phyloP scores from a whole-genome alignment of 2,329 filamentous ascomycete species.

The Helicocarpus griseus region DNA sequence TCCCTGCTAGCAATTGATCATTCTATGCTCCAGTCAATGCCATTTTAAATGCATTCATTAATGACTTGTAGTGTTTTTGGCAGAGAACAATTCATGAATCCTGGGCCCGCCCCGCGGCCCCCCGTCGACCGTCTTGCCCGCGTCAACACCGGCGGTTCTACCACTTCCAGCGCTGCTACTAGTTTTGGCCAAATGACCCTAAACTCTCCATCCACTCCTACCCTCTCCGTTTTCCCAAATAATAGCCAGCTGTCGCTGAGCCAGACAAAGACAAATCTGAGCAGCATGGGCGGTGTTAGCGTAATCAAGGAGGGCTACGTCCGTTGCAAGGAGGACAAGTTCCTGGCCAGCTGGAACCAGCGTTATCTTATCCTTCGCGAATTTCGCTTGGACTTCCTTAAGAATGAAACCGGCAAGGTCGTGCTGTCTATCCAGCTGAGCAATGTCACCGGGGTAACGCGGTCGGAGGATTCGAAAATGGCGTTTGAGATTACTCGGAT shows the following conservation, averaged over 20 bases:
- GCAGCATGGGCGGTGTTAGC: conserved; percentile 57
- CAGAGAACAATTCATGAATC: conserved; percentile 79
- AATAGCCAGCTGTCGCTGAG: conserved; percentile 64
- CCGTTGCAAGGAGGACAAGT: conserved; percentile 66
- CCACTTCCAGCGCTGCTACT: conserved; percentile 59
- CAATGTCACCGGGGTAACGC: conserved; percentile 80
- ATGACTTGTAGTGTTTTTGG: conserved; percentile 45
- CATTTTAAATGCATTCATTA: not conserved
- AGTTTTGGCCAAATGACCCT: conserved; percentile 60
- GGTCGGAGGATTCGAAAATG: conserved; percentile 82
- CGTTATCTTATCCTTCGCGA: conserved; percentile 88
- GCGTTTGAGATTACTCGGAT: conserved; percentile 87
- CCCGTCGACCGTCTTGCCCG: conserved; percentile 76
- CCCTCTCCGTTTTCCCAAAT: conserved; percentile 55
- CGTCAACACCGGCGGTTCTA: conserved; percentile 64
- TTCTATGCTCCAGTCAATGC: not conserved
- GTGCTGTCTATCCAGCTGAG: conserved; percentile 76
- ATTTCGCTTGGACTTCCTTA: conserved; percentile 88
- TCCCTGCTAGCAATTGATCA: not conserved
- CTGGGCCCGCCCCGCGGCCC: conserved; percentile 84
- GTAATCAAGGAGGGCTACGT: conserved; percentile 58
- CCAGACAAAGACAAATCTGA: conserved; percentile 47
- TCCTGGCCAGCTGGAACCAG: conserved; percentile 76
- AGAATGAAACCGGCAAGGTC: conserved; percentile 78
- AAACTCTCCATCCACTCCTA: conserved; percentile 54